Evolutionary conservation across 73 alveolate genomes (phyloP).

Genomic region (Breviolum minutum): DNA sequence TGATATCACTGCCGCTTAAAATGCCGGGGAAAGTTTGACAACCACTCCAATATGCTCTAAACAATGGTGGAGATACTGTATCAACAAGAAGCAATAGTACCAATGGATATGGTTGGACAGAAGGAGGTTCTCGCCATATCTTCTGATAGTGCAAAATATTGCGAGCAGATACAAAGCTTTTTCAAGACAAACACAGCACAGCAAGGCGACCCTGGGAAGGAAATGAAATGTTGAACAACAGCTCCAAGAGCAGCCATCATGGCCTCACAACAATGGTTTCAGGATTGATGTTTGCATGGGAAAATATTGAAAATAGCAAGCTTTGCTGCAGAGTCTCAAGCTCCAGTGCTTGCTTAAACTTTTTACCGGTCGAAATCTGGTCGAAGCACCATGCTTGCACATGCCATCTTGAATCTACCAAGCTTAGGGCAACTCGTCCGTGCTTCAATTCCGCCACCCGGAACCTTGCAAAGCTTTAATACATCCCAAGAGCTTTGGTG

Average conservation of each 20-base stretch:
- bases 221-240: constrained; percentile 36
- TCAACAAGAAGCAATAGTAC: no score
- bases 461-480: constrained; percentile 8
- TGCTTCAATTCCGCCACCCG: constrained; percentile 73
- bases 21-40: background rate
- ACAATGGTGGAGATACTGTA: no score
- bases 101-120: no score
- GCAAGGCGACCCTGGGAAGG: constrained; percentile 50
- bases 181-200: background rate
- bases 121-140: no score
- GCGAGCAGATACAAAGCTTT: background rate
- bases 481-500: background rate
- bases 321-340: no score
- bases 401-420: background rate
- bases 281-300: background rate
- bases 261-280: background rate
- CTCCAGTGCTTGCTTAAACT: no score
- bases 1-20: background rate
- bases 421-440: constrained; percentile 49
- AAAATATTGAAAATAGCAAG: no score
- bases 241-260: constrained; percentile 83
- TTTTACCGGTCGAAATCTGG: background rate
- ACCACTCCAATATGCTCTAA: no score
- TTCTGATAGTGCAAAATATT: background rate
- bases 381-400: background rate